Evolutionary conservation across 805 yeast species (phyloP).

Genomic region (Wickerhamomyces queroliae): DNA sequence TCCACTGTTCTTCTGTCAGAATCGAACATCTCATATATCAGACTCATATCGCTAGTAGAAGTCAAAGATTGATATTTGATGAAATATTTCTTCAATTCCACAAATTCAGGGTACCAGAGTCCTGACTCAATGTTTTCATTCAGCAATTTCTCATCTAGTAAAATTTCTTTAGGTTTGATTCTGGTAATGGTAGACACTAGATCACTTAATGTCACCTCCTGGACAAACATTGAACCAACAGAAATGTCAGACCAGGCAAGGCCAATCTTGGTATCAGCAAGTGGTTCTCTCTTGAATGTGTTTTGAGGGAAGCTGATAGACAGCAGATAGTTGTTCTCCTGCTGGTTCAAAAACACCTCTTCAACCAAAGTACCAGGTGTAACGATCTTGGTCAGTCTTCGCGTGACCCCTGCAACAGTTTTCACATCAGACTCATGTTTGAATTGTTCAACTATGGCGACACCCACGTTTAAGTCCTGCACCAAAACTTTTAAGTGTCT

Average conservation of each 20-base stretch:
- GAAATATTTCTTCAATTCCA: conserved; percentile 55
- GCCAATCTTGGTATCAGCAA: conserved; percentile 47
- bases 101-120: conserved; percentile 49
- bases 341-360: conserved; percentile 73
- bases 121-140: conserved; percentile 36
- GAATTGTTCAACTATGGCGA: conserved; percentile 78
- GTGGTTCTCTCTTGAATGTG: conserved; percentile 31
- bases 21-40: conserved; percentile 35
- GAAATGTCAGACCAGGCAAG: conserved; percentile 87
- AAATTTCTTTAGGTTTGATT: conserved; percentile 74
- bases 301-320: conserved; percentile 57
- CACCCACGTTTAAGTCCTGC: conserved; percentile 61
- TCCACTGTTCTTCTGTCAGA: conserved; percentile 21
- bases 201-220: conserved; percentile 53
- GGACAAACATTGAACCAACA: conserved; percentile 71
- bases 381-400: conserved; percentile 74
- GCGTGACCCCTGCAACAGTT: conserved; percentile 36
- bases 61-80: conserved; percentile 43
- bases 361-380: conserved; percentile 93
- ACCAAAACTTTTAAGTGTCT: conserved; percentile 73
- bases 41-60: conserved; percentile 29
- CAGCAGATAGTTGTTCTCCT: conserved; percentile 63
- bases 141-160: conserved; percentile 46
- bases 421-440: conserved; percentile 21
- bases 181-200: conserved; percentile 70